Conservation (phyloP, 805 yeast genomes). For the Candida orba region DNA sequence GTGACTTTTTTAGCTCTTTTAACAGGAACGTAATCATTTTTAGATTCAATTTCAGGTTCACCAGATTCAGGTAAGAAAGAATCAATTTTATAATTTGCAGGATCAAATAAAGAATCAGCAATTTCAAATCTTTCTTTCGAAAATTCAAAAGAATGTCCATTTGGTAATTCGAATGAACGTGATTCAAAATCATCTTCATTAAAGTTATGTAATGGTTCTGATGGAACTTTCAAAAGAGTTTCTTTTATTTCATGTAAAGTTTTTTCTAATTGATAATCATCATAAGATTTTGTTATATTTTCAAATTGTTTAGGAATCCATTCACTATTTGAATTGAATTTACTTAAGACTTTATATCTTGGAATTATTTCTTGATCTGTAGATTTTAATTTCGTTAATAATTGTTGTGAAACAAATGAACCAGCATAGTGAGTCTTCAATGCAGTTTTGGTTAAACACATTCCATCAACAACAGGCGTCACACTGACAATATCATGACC, state of each 20-base stretch:
- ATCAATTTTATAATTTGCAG: slow-evolving; percentile 37
- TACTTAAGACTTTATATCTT: slow-evolving; percentile 37
- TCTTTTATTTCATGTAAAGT: slow-evolving; percentile 73
- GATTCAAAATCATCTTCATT: slow-evolving; percentile 21
- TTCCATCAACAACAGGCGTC: slow-evolving; percentile 79
- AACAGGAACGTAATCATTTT: slow-evolving; percentile 67
- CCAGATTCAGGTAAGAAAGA: slow-evolving; percentile 44
- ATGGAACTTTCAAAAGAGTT: slow-evolving; percentile 45
- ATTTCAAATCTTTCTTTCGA: slow-evolving; percentile 53
- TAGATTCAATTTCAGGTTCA: slow-evolving; percentile 33
- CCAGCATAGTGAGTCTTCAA: slow-evolving; percentile 74
- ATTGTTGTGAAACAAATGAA: slow-evolving; percentile 48
- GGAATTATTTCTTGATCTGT: slow-evolving; percentile 34
- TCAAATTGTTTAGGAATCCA: slow-evolving; percentile 19
- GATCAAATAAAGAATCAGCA: slow-evolving; percentile 70
- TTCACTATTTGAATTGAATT: slow-evolving; percentile 27
- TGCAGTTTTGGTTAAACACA: slow-evolving; percentile 62
- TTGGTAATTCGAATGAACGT: slow-evolving; percentile 66
- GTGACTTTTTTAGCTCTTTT: slow-evolving; percentile 42
- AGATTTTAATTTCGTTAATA: slow-evolving; percentile 33
- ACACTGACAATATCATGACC: slow-evolving; percentile 76
- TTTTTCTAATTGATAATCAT: slow-evolving; percentile 47
- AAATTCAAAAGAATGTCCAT: slow-evolving; percentile 61
- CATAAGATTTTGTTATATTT: slow-evolving; percentile 35
- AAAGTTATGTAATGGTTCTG: slow-evolving; percentile 29